Percentiles rank a stretch among this genome's conserved stretches.
phyloP scores from a whole-genome alignment of 305 asterid species.

The Fraxinus baroniana region DNA sequence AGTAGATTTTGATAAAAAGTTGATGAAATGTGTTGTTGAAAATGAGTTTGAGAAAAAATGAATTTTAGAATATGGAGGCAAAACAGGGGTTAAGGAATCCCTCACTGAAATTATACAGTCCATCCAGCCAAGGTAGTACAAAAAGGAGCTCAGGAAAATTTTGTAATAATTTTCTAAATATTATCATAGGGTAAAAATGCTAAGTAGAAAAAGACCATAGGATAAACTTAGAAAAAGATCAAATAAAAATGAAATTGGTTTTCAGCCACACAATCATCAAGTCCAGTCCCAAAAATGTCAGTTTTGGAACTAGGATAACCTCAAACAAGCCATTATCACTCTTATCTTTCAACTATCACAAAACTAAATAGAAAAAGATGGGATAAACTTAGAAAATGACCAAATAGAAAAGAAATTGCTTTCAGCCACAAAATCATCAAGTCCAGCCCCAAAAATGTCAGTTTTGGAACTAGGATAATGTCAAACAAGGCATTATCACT shows the following conservation, averaged over 20 bases:
- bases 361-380: background rate
- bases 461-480: background rate
- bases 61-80: background rate
- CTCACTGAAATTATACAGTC: background rate
- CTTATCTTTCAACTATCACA: background rate
- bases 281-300: background rate
- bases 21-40: background rate
- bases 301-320: background rate
- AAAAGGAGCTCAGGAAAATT: background rate
- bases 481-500: background rate
- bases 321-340: background rate
- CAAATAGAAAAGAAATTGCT: no score
- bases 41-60: background rate
- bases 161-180: background rate
- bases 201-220: background rate
- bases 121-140: background rate
- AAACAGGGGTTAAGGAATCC: background rate
- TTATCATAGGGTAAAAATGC: no score
- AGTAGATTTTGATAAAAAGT: background rate
- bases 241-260: background rate
- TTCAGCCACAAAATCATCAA: no score
- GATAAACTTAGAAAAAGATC: background rate
- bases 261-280: background rate
- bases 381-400: no score
- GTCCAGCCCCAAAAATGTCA: background rate